phyloP scores from a whole-genome alignment of 495 filamentous ascomycete species.

The Penicillium canariense region DNA sequence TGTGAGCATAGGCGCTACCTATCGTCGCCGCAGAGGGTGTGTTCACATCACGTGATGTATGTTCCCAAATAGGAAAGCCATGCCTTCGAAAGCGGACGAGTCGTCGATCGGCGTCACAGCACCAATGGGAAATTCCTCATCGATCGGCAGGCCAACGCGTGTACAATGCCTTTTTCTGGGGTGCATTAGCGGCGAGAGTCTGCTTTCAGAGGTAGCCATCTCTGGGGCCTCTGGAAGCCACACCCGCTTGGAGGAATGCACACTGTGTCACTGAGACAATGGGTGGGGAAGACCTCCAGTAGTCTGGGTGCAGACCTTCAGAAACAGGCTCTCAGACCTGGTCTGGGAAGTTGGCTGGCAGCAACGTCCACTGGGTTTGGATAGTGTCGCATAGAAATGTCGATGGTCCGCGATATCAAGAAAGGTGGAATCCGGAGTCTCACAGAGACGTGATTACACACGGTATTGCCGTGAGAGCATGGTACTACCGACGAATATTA shows the following conservation, averaged over 20 bases:
- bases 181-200: background rate
- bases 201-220: constrained; percentile 1
- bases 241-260: background rate
- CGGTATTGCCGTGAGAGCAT: background rate
- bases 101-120: background rate
- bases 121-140: constrained; percentile 11
- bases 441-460: background rate
- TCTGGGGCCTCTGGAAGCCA: background rate
- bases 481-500: background rate
- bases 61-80: constrained; percentile 16
- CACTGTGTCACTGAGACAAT: constrained; percentile 2
- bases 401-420: background rate
- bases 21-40: background rate
- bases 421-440: background rate
- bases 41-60: constrained; percentile 15
- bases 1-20: background rate
- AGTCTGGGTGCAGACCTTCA: background rate
- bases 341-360: background rate
- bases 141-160: background rate
- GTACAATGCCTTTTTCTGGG: constrained; percentile 6
- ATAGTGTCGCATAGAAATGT: background rate
- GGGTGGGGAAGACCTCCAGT: no score
- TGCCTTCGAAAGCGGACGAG: constrained; percentile 13
- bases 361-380: background rate
- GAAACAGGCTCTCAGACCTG: background rate